phyloP scores from a whole-genome alignment of 768 basidiomycete genomes.

The Calocybe cyanea region DNA sequence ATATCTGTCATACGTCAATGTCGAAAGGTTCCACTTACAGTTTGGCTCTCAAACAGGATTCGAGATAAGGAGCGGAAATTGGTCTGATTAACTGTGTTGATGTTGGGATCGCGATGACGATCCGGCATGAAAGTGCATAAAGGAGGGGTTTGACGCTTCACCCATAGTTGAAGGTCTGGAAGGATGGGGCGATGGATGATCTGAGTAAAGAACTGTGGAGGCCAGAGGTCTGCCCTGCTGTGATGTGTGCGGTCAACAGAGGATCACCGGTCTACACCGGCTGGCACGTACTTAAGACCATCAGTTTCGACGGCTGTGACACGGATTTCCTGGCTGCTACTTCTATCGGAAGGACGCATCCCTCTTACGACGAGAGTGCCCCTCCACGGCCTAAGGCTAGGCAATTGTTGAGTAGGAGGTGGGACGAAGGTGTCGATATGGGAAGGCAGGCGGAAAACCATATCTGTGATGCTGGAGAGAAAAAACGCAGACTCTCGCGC shows the following conservation, averaged over 20 bases:
- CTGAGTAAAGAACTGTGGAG: conserved; percentile 41
- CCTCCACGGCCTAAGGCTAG: conserved; percentile 50
- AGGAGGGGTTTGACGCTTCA: conserved; percentile 41
- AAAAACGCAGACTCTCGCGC: conserved; percentile 22
- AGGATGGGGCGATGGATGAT: conserved; percentile 38
- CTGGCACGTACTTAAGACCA: conserved; percentile 58
- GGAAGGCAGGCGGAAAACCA: conserved; percentile 63
- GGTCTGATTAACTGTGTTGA: conserved; percentile 46
- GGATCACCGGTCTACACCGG: conserved; percentile 8
- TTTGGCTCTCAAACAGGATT: conserved; percentile 47
- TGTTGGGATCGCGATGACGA: conserved; percentile 45
- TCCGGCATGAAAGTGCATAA: conserved; percentile 65
- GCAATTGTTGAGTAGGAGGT: conserved; percentile 44
- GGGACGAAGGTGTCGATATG: conserved; percentile 58
- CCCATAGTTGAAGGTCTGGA: conserved; percentile 48
- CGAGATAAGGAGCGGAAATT: conserved; percentile 53
- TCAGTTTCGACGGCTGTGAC: conserved; percentile 69
- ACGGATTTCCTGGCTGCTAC: conserved; percentile 46
- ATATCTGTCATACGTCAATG: conserved; percentile 3
- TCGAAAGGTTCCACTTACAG: conserved; percentile 34
- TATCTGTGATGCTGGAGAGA: conserved; percentile 30
- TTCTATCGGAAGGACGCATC: conserved; percentile 42
- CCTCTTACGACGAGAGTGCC: conserved; percentile 51
- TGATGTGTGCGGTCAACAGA: conserved; percentile 25
- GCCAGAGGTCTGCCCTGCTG: conserved; percentile 57